phyloP scores from a whole-genome alignment of 768 basidiomycete species.

The Nevesoporus exiguus region DNA sequence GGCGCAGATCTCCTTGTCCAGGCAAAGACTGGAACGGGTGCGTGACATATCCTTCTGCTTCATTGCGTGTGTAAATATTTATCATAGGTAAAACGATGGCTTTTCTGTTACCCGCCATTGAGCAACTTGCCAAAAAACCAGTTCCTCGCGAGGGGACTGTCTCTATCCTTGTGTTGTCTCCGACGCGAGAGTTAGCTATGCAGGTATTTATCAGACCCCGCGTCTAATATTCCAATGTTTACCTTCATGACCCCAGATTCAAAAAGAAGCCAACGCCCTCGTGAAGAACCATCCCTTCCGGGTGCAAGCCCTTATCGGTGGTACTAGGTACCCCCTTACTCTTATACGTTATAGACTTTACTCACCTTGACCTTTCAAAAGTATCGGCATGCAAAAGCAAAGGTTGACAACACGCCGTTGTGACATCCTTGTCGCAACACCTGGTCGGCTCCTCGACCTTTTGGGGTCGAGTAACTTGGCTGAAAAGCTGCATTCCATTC shows the following conservation, averaged over 20 bases:
- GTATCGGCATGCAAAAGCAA: slow-evolving; percentile 26
- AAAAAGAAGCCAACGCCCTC: slow-evolving; percentile 56
- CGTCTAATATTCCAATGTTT: not conserved
- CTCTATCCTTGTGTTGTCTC: slow-evolving; percentile 65
- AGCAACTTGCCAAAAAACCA: slow-evolving; percentile 53
- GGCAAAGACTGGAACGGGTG: slow-evolving; percentile 61
- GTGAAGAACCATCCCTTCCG: slow-evolving; percentile 39
- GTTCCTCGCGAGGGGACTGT: slow-evolving; percentile 27
- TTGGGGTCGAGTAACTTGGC: slow-evolving; percentile 44
- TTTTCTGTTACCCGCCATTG: slow-evolving; percentile 73
- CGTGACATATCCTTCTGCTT: slow-evolving; percentile 11
- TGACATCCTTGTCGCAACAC: slow-evolving; percentile 69
- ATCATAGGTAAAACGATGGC: slow-evolving; percentile 62
- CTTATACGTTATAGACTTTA: not conserved
- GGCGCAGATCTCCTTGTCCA: slow-evolving; percentile 48
- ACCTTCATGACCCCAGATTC: slow-evolving; percentile 43
- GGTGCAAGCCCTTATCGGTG: slow-evolving; percentile 54
- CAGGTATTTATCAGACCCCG: slow-evolving; percentile 47
- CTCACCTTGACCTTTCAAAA: slow-evolving; percentile 11
- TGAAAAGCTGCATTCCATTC: slow-evolving; percentile 36
- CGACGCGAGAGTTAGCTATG: slow-evolving; percentile 70
- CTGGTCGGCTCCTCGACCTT: slow-evolving; percentile 73
- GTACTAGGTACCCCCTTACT: slow-evolving; percentile 40
- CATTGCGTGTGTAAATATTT: not conserved
- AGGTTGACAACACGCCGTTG: slow-evolving; percentile 29